Evolutionary conservation across 768 basidiomycete genomes (phyloP).

Genomic region (Tulasnella sp.): DNA sequence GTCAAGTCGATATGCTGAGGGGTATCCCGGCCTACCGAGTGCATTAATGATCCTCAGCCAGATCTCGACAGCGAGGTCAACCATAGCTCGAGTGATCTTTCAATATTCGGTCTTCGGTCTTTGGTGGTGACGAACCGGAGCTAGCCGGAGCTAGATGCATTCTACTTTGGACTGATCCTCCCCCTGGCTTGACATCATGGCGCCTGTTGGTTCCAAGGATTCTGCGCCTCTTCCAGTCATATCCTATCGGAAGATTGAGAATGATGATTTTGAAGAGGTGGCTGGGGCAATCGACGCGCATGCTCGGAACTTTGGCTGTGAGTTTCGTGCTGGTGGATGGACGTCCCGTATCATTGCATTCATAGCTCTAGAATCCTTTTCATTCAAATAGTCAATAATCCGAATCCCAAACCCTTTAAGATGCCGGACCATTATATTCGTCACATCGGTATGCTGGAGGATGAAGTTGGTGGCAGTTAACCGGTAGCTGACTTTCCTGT

Average conservation of each 20-base stretch:
- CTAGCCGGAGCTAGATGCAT: too few relatives aligned
- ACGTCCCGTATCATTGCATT: background rate
- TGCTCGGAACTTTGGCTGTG: constrained; percentile 64
- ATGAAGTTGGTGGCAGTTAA: background rate
- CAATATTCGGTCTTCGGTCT: too few relatives aligned
- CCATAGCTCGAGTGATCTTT: too few relatives aligned
- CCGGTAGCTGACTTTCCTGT: background rate
- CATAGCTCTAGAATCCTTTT: constrained; percentile 24
- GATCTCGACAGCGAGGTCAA: too few relatives aligned
- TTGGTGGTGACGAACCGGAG: too few relatives aligned
- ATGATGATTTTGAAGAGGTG: constrained; percentile 49
- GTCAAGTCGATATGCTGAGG: too few relatives aligned
- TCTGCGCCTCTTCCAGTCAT: constrained; percentile 10
- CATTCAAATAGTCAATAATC: constrained; percentile 36
- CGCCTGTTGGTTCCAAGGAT: constrained; percentile 7
- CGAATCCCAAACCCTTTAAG: constrained; percentile 59
- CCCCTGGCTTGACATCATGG: too few relatives aligned
- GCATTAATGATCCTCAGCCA: too few relatives aligned
- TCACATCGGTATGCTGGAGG: constrained; percentile 57
- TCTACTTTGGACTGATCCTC: too few relatives aligned
- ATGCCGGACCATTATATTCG: constrained; percentile 82
- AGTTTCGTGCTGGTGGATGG: constrained; percentile 26
- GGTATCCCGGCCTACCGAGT: too few relatives aligned
- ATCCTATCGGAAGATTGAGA: constrained; percentile 41
- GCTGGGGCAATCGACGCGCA: constrained; percentile 54